Conservation (phyloP, 768 basidiomycete genomes). For the Leccinum arenicola region DNA sequence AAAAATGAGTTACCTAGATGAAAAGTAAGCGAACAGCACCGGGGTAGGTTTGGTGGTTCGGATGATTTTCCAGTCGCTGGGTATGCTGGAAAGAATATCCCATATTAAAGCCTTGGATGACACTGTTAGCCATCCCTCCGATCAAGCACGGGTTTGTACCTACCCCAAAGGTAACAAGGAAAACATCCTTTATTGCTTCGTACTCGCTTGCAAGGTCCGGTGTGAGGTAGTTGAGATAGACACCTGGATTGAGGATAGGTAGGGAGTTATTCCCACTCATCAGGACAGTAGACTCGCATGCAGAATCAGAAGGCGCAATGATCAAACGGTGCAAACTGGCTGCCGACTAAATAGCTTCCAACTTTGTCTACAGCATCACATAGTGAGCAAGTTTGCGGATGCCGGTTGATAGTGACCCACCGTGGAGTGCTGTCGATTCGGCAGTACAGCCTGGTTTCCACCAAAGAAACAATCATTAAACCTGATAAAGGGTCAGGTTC, state of each 20-base stretch:
- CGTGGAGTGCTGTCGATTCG: background rate
- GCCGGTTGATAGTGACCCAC: background rate
- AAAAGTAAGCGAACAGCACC: slow-evolving; percentile 22
- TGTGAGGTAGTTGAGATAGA: slow-evolving; percentile 28
- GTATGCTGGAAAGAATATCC: slow-evolving; percentile 27
- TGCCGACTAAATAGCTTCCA: background rate
- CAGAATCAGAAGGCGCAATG: background rate
- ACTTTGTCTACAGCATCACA: background rate
- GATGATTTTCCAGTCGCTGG: slow-evolving; percentile 18
- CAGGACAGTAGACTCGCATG: background rate
- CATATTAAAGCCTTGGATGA: slow-evolving; percentile 21
- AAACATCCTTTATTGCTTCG: slow-evolving; percentile 17
- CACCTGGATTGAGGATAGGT: slow-evolving; percentile 18
- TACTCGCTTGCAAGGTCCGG: slow-evolving; percentile 20
- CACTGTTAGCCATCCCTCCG: slow-evolving; percentile 1
- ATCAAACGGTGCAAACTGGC: background rate
- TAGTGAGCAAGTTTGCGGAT: background rate
- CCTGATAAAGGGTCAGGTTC: background rate
- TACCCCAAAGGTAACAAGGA: slow-evolving; percentile 23
- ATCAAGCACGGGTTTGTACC: background rate
- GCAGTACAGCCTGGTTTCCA: background rate
- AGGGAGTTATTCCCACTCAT: slow-evolving; percentile 7
- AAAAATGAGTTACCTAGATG: slow-evolving; percentile 17
- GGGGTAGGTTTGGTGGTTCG: slow-evolving; percentile 12
- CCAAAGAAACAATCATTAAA: background rate